Percentiles rank a stretch among this genome's conserved stretches.
phyloP scores from a whole-genome alignment of 2,329 filamentous ascomycete species.

The Tolypocladium inflatum region DNA sequence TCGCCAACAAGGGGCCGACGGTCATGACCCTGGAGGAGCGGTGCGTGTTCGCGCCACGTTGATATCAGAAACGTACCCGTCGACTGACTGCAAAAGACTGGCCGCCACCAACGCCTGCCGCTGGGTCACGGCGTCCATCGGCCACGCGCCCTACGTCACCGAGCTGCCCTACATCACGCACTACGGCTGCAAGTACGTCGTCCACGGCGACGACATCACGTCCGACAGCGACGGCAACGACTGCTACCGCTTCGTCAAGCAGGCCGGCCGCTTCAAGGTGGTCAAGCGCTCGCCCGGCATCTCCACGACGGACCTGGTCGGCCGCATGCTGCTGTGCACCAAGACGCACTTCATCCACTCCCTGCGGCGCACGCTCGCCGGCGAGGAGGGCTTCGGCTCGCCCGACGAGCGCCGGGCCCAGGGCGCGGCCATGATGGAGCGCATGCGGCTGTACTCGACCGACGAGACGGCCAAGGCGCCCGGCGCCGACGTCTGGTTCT shows the following conservation, averaged over 20 bases:
- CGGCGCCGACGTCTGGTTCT: slow-evolving; percentile 79
- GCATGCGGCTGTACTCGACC: slow-evolving; percentile 78
- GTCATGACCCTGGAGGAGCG: slow-evolving; percentile 93
- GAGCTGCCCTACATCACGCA: slow-evolving; percentile 88
- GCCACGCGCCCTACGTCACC: slow-evolving; percentile 89
- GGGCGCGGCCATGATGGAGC: slow-evolving; percentile 61
- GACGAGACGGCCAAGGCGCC: slow-evolving; percentile 72
- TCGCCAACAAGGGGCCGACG: slow-evolving; percentile 94
- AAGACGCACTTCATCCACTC: slow-evolving; percentile 86
- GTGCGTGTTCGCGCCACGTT: slow-evolving; percentile 26
- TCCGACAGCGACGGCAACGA: slow-evolving; percentile 89
- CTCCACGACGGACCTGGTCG: slow-evolving; percentile 95
- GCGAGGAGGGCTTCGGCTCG: slow-evolving; percentile 63
- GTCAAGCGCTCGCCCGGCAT: slow-evolving; percentile 95
- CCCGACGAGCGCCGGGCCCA: slow-evolving; percentile 54
- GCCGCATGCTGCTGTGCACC: slow-evolving; percentile 95
- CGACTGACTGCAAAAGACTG: slow-evolving; percentile 41
- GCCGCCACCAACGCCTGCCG: slow-evolving; percentile 90
- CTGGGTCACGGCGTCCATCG: slow-evolving; percentile 80
- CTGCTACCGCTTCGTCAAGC: slow-evolving; percentile 96
- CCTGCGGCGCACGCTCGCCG: slow-evolving; percentile 57
- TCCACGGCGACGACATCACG: slow-evolving; percentile 95
- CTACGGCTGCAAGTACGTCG: slow-evolving; percentile 91
- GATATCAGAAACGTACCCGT: neutral
- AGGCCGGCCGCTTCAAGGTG: slow-evolving; percentile 86